These are phyloP conservation scores for Cryptococcus sp. DNA, from an alignment of 1,284 basidiomycete species.

Conservation along the genomic window DNA sequence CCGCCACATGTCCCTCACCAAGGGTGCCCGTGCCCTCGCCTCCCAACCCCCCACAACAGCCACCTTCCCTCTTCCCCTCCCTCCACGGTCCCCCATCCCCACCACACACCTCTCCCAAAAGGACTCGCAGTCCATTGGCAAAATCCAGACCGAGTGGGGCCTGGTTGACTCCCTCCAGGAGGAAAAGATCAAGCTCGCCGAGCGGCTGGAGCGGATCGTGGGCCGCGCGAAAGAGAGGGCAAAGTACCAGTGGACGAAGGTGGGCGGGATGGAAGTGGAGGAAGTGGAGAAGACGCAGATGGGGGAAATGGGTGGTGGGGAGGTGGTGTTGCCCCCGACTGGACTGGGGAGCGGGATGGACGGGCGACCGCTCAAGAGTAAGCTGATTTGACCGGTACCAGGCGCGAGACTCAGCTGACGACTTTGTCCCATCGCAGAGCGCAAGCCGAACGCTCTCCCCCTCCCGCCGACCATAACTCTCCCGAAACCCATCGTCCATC, in stretches of 20 bases:
- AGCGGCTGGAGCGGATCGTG: constrained; percentile 45
- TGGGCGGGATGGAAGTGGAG: constrained; percentile 46
- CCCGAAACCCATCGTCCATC: constrained; percentile 15
- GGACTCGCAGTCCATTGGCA: constrained; percentile 42
- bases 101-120: constrained; percentile 39
- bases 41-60: constrained; percentile 15
- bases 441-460: constrained; percentile 28
- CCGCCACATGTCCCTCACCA: constrained; percentile 40
- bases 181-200: constrained; percentile 47
- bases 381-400: too few relatives aligned
- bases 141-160: constrained; percentile 47
- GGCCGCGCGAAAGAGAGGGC: constrained; percentile 42
- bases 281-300: constrained; percentile 24
- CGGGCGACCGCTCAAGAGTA: constrained; percentile 29
- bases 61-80: constrained; percentile 31
- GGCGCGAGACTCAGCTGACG: background rate
- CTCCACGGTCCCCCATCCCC: constrained; percentile 30
- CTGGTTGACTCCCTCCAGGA: constrained; percentile 45
- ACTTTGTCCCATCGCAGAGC: constrained; percentile 23
- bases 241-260: constrained; percentile 42
- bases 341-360: constrained; percentile 38
- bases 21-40: constrained; percentile 23
- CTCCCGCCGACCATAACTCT: constrained; percentile 20
- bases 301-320: constrained; percentile 37
- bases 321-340: constrained; percentile 36